Percentiles rank a stretch among this genome's conserved stretches.
These are phyloP conservation scores for Irpex sp. DNA, from an alignment of 1,284 basidiomycete species.

Conservation along the genomic window DNA sequence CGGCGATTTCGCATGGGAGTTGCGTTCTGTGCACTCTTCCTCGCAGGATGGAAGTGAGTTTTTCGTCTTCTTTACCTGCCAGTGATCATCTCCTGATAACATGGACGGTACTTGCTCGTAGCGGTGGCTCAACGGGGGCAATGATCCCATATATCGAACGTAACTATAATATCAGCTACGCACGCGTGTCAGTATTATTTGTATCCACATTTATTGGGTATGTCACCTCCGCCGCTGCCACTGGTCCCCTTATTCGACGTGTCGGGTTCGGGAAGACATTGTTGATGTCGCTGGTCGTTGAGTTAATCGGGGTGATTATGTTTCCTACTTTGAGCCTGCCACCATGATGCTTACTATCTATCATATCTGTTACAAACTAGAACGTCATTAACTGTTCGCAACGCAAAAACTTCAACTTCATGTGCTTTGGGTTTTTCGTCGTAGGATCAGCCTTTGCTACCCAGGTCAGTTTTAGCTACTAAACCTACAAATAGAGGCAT, in stretches of 20 bases:
- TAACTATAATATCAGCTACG: constrained; percentile 22
- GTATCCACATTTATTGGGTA: constrained; percentile 26
- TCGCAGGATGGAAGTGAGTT: constrained; percentile 25
- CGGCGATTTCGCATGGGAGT: constrained; percentile 19
- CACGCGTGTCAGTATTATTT: constrained; percentile 25
- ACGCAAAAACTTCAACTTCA: constrained; percentile 23
- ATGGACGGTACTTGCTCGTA: constrained; percentile 2
- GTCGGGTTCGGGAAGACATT: constrained; percentile 26
- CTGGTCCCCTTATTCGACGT: constrained; percentile 21
- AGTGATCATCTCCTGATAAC: not conserved
- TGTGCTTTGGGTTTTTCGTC: constrained; percentile 29
- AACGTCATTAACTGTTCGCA: constrained; percentile 30
- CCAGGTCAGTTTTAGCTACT: constrained; percentile 15
- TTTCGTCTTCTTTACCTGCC: constrained; percentile 2
- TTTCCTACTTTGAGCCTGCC: not conserved
- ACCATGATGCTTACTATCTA: not conserved
- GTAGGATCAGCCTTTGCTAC: constrained; percentile 26
- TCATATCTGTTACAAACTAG: constrained; percentile 9
- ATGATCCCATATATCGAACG: constrained; percentile 26
- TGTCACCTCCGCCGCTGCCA: constrained; percentile 20
- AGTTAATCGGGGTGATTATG: constrained; percentile 24
- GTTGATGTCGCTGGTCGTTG: constrained; percentile 20
- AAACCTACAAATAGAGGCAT: not conserved
- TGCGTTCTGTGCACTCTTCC: constrained; percentile 20
- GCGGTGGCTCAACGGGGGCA: constrained; percentile 27